Evolutionary conservation across 208 protist genomes (phyloP).

Genomic region (Crithidia thermophila): DNA sequence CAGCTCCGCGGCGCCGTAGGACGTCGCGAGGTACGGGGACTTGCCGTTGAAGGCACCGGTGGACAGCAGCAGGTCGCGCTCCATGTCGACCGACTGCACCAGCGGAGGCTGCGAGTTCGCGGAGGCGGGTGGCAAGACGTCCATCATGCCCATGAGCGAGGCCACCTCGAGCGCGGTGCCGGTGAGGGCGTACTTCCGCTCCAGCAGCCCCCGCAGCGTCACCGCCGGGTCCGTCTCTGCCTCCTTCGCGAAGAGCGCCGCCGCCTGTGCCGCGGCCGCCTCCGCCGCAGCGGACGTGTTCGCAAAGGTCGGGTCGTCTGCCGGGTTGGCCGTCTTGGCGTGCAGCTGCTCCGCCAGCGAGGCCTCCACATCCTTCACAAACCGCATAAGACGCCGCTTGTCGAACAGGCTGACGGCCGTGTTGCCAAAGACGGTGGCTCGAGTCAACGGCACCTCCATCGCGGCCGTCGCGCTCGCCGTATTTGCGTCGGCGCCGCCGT

Average conservation of each 20-base stretch:
- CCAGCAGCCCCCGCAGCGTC: conserved; percentile 49
- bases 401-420: conserved; percentile 68
- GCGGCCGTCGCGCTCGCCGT: conserved; percentile 12
- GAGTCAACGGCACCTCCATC: conserved; percentile 77
- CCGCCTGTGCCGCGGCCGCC: conserved; percentile 22
- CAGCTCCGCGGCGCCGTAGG: conserved; percentile 86
- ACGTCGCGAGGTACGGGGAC: conserved; percentile 78
- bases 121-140: conserved; percentile 16
- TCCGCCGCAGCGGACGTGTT: conserved; percentile 31
- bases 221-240: conserved; percentile 24
- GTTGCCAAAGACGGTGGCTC: conserved; percentile 77
- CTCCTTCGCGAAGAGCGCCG: conserved; percentile 14
- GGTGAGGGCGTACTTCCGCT: conserved; percentile 51
- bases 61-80: conserved; percentile 72
- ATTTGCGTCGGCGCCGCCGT: neutral
- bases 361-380: conserved; percentile 85
- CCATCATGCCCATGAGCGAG: conserved; percentile 69
- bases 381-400: conserved; percentile 93
- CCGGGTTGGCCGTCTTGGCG: conserved; percentile 52
- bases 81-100: conserved; percentile 48
- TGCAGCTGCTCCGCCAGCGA: conserved; percentile 79
- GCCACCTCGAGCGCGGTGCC: conserved; percentile 51
- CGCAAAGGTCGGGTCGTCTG: conserved; percentile 40
- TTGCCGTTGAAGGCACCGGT: conserved; percentile 70
- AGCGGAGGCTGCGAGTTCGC: conserved; percentile 4